Conservation (phyloP, 1,284 basidiomycete species). For the Cerioporus squamosus region DNA sequence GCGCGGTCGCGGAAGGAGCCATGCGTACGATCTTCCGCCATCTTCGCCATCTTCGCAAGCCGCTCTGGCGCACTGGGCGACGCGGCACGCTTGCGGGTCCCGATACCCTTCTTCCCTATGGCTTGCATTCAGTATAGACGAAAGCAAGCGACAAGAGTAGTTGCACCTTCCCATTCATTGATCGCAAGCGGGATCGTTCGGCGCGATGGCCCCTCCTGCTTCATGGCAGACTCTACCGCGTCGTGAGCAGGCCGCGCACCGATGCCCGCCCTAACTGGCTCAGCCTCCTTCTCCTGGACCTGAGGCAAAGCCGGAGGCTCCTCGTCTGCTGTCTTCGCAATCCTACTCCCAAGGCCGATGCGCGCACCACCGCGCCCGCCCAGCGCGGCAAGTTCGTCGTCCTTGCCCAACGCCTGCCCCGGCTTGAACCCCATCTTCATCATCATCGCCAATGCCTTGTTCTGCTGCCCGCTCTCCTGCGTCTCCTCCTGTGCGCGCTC, state of each 20-base stretch:
- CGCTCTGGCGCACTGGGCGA: conserved; percentile 67
- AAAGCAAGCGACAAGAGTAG: neutral
- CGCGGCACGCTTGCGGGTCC: conserved; percentile 65
- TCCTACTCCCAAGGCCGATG: conserved; percentile 73
- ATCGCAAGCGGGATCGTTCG: conserved; percentile 68
- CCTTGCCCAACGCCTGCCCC: conserved; percentile 71
- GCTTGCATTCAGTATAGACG: neutral
- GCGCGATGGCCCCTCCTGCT: conserved; percentile 37
- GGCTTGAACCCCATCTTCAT: conserved; percentile 89
- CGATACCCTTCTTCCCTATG: conserved; percentile 80
- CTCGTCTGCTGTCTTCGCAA: conserved; percentile 37
- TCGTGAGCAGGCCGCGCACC: conserved; percentile 12
- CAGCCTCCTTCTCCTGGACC: conserved; percentile 10
- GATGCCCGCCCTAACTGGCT: conserved; percentile 19
- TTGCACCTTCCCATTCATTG: conserved; percentile 77
- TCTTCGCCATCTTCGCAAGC: conserved; percentile 74
- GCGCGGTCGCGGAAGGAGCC: conserved; percentile 69
- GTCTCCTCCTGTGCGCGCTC: conserved; percentile 73
- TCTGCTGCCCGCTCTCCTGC: conserved; percentile 44
- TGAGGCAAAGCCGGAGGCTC: neutral
- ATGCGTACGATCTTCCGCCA: conserved; percentile 61
- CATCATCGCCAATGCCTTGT: conserved; percentile 85
- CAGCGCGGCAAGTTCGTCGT: conserved; percentile 6
- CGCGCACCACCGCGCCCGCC: conserved; percentile 72
- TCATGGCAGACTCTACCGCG: conserved; percentile 7